Percentiles rank a stretch among this genome's conserved stretches.
phyloP scores from a whole-genome alignment of 129 eudicot species.

The Helianthus tuberosus region DNA sequence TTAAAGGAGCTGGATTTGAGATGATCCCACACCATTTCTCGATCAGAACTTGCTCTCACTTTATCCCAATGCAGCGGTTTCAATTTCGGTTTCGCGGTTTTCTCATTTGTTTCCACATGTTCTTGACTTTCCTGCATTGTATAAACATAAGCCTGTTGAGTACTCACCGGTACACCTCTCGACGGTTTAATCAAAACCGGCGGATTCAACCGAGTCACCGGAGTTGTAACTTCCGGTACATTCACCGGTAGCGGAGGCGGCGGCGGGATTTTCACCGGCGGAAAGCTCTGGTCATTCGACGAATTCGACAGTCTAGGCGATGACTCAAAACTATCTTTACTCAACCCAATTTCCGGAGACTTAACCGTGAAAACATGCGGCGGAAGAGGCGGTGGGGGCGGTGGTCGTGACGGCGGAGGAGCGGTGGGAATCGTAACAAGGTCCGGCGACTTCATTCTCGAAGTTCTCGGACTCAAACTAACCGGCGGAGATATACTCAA shows the following conservation, averaged over 20 bases:
- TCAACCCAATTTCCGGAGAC: slow-evolving; percentile 51
- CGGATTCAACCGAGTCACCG: slow-evolving; percentile 47
- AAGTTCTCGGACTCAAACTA: slow-evolving; percentile 56
- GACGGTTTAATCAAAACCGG: slow-evolving; percentile 55
- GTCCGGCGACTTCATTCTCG: slow-evolving; percentile 68
- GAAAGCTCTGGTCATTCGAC: slow-evolving; percentile 37
- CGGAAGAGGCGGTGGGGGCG: slow-evolving; percentile 42
- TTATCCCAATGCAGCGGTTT: slow-evolving; percentile 98
- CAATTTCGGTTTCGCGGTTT: slow-evolving; percentile 61
- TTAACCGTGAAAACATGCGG: slow-evolving; percentile 3
- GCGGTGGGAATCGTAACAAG: slow-evolving; percentile 49
- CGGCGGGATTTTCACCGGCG: slow-evolving; percentile 41
- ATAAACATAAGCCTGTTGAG: slow-evolving; percentile 30
- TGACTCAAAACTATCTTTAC: slow-evolving; percentile 50
- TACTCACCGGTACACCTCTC: slow-evolving; percentile 28
- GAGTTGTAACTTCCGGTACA: slow-evolving; percentile 42
- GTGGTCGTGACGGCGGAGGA: slow-evolving; percentile 42
- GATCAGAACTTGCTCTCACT: slow-evolving; percentile 91
- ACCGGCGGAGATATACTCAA: slow-evolving; percentile 64
- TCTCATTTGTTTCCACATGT: slow-evolving; percentile 38
- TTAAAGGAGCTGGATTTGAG: slow-evolving; percentile 91
- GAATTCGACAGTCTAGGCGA: slow-evolving; percentile 53
- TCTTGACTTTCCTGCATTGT: slow-evolving; percentile 47
- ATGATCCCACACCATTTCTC: slow-evolving; percentile 97
- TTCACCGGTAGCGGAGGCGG: slow-evolving; percentile 47